Evolutionary conservation across 345 rosid genomes (phyloP), one percentile per base, ranked within the genome.

Genomic region (Populus simonii): DNA sequence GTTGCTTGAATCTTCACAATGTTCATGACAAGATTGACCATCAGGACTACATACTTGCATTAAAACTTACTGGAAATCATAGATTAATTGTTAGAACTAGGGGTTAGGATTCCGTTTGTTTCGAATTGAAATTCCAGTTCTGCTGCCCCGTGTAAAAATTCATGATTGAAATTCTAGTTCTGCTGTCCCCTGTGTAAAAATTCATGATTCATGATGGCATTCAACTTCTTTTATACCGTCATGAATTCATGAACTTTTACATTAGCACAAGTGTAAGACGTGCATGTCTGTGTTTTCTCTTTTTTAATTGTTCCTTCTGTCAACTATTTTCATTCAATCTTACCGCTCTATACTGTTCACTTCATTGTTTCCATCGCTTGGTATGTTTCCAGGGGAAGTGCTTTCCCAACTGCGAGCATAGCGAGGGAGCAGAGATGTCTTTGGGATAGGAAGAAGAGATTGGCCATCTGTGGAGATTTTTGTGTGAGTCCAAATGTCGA

Each of bases 381-480:
- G 0, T 41, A 39, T 71, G 22, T 74, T 72, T 74, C 16, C 62
- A 92, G 96, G 98, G 98, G 96, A 77, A 89, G 98, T 82, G 97
- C 98, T 47, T 94, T 94, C 78, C 98, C 98, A 68, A 89, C 86
- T n/a, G 77, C 80, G 36, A 88, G 91, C 80, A 80, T 91, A 76
- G 97, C 93, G 4, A 71, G 76, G 39, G 92, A 90, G 78, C 97
- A 92, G 81, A 91, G 81, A 76, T 94, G 96, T 81, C 78, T 92
- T 13, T 91, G 97, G 98, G 85, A 88, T 57, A 63, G 74, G 74
- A 76, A 82, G 68, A 87, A 74, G 88, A 94, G 83, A 76, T 76
- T 91, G 41, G 92, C 92, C 5, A 77, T 94, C 41, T 91, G 97
- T 82, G 97, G 96, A 81, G 97, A 94, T 84, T 94, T 92, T 86